Evolutionary conservation across 176 grass and related monocot species (phyloP).

Genomic region (Juncus inflexus): DNA sequence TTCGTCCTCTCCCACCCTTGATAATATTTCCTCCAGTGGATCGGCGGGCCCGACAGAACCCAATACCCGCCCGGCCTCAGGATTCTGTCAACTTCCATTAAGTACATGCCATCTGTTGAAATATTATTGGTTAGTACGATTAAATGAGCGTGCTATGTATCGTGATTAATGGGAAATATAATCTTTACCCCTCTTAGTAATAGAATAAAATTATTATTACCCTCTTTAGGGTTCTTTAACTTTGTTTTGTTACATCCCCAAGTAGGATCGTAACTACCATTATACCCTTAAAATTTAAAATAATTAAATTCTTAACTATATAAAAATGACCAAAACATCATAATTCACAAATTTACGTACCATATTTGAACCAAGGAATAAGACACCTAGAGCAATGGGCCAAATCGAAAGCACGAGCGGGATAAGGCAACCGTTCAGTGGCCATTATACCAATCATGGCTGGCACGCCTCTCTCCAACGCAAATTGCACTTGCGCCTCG

Average conservation of each 20-base stretch:
- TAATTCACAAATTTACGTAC: conserved; percentile 32
- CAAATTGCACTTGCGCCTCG: conserved; percentile 93
- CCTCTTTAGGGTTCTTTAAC: too few relatives aligned
- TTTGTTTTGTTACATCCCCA: too few relatives aligned
- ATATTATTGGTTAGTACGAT: not conserved
- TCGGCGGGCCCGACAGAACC: conserved; percentile 82
- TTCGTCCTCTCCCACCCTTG: conserved; percentile 73
- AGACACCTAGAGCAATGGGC: conserved; percentile 91
- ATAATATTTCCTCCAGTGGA: conserved; percentile 86
- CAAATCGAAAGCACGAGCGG: conserved; percentile 92
- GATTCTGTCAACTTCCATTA: conserved; percentile 82
- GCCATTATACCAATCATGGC: conserved; percentile 94
- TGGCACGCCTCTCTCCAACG: conserved; percentile 84
- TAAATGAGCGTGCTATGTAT: not conserved
- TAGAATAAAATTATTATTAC: too few relatives aligned
- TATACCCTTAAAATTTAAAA: too few relatives aligned
- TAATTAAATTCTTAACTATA: too few relatives aligned
- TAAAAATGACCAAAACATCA: too few relatives aligned
- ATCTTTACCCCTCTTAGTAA: too few relatives aligned
- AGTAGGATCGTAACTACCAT: too few relatives aligned
- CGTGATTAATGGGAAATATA: too few relatives aligned
- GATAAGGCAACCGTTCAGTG: conserved; percentile 72
- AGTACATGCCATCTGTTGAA: conserved; percentile 76
- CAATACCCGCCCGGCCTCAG: conserved; percentile 92
- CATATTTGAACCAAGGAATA: conserved; percentile 65